Percentiles rank a stretch among this genome's conserved stretches.
These are phyloP conservation scores for Pestalotiopsis sp. DNA, from an alignment of 2,329 filamentous ascomycete species.

Conservation along the genomic window DNA sequence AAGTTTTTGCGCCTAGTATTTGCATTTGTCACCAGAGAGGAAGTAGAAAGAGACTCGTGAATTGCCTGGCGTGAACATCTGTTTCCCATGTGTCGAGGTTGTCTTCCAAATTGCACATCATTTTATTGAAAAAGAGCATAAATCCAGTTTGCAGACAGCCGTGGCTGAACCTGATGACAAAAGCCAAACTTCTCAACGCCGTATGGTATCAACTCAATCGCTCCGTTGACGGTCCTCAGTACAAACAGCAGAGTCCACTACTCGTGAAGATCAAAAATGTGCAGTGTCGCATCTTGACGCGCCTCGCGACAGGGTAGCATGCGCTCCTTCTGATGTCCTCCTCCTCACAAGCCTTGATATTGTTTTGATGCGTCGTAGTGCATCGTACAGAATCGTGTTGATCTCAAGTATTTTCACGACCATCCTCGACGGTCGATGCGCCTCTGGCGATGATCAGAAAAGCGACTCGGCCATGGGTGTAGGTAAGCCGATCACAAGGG, in stretches of 20 bases:
- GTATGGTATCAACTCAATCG: not conserved
- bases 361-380: not conserved
- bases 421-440: not conserved
- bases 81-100: not conserved
- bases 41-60: not conserved
- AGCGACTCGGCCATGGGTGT: not conserved
- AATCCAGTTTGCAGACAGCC: not conserved
- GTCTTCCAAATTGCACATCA: not conserved
- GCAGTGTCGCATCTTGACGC: not conserved
- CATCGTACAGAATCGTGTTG: not conserved
- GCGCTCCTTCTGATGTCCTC: not conserved
- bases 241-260: not conserved
- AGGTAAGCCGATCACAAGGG: not conserved
- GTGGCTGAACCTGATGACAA: not conserved
- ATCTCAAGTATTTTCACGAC: not conserved
- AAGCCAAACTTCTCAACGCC: not conserved
- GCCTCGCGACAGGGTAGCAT: not conserved
- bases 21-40: not conserved
- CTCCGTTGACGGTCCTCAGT: not conserved
- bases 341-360: not conserved
- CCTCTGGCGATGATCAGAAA: not conserved
- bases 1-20: not conserved
- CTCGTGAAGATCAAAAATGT: not conserved
- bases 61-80: too few relatives aligned
- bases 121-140: not conserved